Base-by-base conservation (phyloP, 2,329 filamentous ascomycete genomes). In the Cladophialophora exuberans region DNA sequence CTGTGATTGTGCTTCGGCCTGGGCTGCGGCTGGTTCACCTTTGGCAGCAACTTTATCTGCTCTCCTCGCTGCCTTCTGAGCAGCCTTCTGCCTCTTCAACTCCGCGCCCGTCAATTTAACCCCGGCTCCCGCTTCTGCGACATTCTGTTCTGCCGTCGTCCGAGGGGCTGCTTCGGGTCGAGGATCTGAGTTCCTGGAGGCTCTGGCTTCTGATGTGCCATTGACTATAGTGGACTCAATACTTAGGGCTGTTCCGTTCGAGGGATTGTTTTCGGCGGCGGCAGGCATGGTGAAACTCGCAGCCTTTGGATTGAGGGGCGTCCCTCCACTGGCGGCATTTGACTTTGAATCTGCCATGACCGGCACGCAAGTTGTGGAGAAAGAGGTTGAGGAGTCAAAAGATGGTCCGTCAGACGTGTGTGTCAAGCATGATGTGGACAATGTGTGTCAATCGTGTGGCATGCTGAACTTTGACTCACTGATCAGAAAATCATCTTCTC, bases 31-130 rank as follows among this genome's bases (percentile, higher is more conserved):
- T 43, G 65, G 74, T 69, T 65, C 73, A 1, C 76, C 73, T 25
- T 69, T 69, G 59, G 81, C 81, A 25, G 79, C 76, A 25, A 77
- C 76, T 69, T 87, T 90, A 66, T 80, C 83, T 67, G 85, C 85
- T 75, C 93, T 83, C 58, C 90, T 82, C 42, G 91, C 91, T 48
- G 89, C 88, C 76, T 97, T 97, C 70, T 97, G 93, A 26, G 90
- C 92, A 71, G 96, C 93, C 59, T 88, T 87, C 70, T 84, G 86
- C 66, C 92, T 93, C 75, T 97, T 97, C 67, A 96, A 70, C 72
- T 96, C 88, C 17, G 90, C 90, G 30, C 67, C 67, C 5, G 71
- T 70, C 25, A 76, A 65, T 22, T 74, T 70, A 22, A 71, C 71
- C 25, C 67, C 66, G 11, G 62, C 66, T 13, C 63, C 65, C 5